These are phyloP conservation scores for Ramalina peruviana DNA, from an alignment of 495 filamentous ascomycete species.

Conservation along the genomic window DNA sequence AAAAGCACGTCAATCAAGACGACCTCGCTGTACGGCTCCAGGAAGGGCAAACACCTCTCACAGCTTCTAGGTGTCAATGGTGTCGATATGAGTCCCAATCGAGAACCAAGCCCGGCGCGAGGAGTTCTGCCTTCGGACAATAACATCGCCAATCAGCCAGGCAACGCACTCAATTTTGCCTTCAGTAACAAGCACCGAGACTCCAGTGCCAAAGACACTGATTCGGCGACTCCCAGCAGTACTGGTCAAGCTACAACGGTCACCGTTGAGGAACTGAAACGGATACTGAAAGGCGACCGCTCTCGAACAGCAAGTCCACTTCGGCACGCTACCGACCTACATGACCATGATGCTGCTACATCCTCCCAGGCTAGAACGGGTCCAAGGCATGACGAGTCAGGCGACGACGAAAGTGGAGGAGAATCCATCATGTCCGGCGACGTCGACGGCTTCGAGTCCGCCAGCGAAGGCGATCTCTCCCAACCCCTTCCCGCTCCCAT, in stretches of 20 bases:
- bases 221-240: conserved; percentile 38
- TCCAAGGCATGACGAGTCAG: conserved; percentile 16
- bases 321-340: conserved; percentile 20
- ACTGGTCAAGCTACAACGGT: conserved; percentile 53
- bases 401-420: conserved; percentile 40
- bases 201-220: conserved; percentile 28
- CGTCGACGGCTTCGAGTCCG: conserved; percentile 16
- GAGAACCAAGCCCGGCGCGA: conserved; percentile 16
- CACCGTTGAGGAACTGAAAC: conserved; percentile 80
- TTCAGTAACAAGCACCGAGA: conserved; percentile 21
- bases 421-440: conserved; percentile 15
- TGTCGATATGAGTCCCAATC: conserved; percentile 17
- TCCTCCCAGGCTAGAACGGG: not conserved
- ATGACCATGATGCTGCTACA: not conserved
- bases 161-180: conserved; percentile 10
- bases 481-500: conserved; percentile 5
- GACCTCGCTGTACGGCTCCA: conserved; percentile 58
- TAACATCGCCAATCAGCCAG: conserved; percentile 8
- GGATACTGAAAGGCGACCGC: conserved; percentile 45
- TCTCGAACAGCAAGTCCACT: conserved; percentile 17
- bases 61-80: conserved; percentile 46
- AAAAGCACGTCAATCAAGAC: conserved; percentile 46
- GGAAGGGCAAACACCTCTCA: conserved; percentile 40
- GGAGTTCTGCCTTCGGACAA: conserved; percentile 10
- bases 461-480: conserved; percentile 13